Percentiles rank a stretch among this genome's conserved stretches.
Conservation (phyloP, 495 filamentous ascomycete species). For the Tuber aestivum region DNA sequence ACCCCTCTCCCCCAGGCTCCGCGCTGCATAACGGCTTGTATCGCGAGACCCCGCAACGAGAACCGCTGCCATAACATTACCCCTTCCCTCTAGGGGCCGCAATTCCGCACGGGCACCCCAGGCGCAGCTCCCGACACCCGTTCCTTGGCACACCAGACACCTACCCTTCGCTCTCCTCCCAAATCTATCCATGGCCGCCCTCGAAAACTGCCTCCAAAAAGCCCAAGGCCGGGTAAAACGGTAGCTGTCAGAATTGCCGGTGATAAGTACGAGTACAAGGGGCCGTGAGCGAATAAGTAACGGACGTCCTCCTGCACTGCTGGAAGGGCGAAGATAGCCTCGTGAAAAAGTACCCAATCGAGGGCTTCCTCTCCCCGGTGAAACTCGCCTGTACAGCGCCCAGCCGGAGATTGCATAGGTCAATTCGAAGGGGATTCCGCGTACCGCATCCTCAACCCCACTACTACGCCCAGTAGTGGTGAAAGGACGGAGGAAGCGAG, state of each 20-base stretch:
- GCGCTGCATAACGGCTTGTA: too few species aligned
- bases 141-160: background rate
- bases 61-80: too few species aligned
- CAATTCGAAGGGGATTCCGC: constrained; percentile 19
- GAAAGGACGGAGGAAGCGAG: background rate
- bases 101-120: too few species aligned
- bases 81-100: too few species aligned
- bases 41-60: too few species aligned
- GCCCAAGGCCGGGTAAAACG: too few species aligned
- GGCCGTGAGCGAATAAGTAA: constrained; percentile 35
- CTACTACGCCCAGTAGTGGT: background rate
- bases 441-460: constrained; percentile 16
- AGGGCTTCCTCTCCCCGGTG: constrained; percentile 40
- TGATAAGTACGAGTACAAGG: constrained; percentile 36
- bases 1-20: constrained; percentile 38
- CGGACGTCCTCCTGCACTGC: constrained; percentile 27
- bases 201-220: too few species aligned
- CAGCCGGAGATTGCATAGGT: constrained; percentile 8
- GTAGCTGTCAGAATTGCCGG: constrained; percentile 38
- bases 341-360: constrained; percentile 43
- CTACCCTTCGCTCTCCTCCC: constrained; percentile 37
- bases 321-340: constrained; percentile 34
- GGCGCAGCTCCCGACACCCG: too few species aligned
- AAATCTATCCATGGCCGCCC: constrained; percentile 27
- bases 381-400: constrained; percentile 4